Base-by-base conservation (phyloP, 2,329 filamentous ascomycete genomes). In the Elsinoe australis region DNA sequence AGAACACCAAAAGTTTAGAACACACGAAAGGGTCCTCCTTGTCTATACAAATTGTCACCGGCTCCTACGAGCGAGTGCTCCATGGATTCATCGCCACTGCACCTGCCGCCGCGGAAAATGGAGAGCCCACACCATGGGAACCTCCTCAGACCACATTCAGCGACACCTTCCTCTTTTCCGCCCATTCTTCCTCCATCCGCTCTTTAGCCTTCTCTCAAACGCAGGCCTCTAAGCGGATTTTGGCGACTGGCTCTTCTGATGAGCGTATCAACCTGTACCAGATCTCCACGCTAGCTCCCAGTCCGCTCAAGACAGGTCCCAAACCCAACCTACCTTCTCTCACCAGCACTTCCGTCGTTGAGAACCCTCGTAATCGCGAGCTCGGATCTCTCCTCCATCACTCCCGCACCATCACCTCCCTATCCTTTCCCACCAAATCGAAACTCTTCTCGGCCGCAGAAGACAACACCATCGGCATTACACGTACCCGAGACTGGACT, bases 201-300 rank as follows among this genome's bases (percentile, higher is more conserved):
- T 94, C 87, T 62, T 75, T 98, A 26, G 87, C 89, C 18, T 69
- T 95, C 52, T 95, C 90, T 6, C 83, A 85, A 2, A 73, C 85
- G 0, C 60, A 65, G 26, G 78, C 73, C 54, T 82, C 83, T 65
- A 95, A 92, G 63, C 77, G 95, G 42, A 82, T 92, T 56, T 79
- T 98, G 41, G 92, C 92, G 9, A 94, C 85, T 7, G 92, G 92
- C 56, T 84, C 85, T 65, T 94, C 87, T 18, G 92, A 98, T 67
- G 88, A 95, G 68, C 81, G 87, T 53, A 86, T 98, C 70, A 95
- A 98, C 63, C 76, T 98, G 48, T 98, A 95, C 73, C 87, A 82
- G 52, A 72, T 98, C 49, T 94, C 89, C 14, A 69, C 68, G 6
- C 59, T 61, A 10, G 66, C 70, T 5, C 68, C 70, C 75, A 19